Evolutionary conservation across 352 stramenopile species (phyloP).

Genomic region (Globisporangium irregulare): DNA sequence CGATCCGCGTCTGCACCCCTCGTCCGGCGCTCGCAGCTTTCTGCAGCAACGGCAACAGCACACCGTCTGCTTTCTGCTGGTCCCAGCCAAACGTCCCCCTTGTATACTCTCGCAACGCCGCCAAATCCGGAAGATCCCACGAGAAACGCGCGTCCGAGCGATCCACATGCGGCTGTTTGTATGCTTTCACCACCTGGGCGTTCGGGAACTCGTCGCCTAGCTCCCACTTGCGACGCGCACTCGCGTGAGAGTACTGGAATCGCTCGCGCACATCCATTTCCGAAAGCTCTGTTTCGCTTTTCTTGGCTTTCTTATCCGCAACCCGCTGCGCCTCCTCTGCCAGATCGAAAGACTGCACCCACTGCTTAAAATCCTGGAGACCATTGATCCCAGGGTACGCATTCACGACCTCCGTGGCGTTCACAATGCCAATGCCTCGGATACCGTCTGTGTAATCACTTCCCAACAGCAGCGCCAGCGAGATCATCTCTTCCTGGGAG

Average conservation of each 20-base stretch:
- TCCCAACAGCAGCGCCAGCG: constrained; percentile 91
- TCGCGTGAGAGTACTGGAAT: constrained; percentile 93
- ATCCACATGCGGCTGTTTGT: constrained; percentile 90
- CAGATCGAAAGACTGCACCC: constrained; percentile 68
- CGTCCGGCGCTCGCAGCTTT: constrained; percentile 31
- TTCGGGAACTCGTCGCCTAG: constrained; percentile 94
- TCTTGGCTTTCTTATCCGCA: constrained; percentile 52
- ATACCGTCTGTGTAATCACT: constrained; percentile 95
- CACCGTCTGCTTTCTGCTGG: constrained; percentile 83
- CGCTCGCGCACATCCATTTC: constrained; percentile 42
- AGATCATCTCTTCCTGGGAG: constrained; percentile 88
- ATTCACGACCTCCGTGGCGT: constrained; percentile 74
- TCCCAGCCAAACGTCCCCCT: constrained; percentile 92
- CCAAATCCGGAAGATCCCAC: constrained; percentile 90
- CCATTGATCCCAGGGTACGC: constrained; percentile 85
- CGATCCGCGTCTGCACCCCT: constrained; percentile 89
- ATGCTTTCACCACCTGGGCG: constrained; percentile 90
- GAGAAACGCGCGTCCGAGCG: constrained; percentile 86
- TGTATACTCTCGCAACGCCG: constrained; percentile 86
- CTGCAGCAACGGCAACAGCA: constrained; percentile 89
- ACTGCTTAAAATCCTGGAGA: constrained; percentile 79
- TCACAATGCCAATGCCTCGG: constrained; percentile 81
- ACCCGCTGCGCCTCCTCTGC: constrained; percentile 47
- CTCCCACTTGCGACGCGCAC: constrained; percentile 88
- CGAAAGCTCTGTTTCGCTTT: constrained; percentile 42